phyloP scores from a whole-genome alignment of 495 filamentous ascomycete species.

The Daldinia concentrica region DNA sequence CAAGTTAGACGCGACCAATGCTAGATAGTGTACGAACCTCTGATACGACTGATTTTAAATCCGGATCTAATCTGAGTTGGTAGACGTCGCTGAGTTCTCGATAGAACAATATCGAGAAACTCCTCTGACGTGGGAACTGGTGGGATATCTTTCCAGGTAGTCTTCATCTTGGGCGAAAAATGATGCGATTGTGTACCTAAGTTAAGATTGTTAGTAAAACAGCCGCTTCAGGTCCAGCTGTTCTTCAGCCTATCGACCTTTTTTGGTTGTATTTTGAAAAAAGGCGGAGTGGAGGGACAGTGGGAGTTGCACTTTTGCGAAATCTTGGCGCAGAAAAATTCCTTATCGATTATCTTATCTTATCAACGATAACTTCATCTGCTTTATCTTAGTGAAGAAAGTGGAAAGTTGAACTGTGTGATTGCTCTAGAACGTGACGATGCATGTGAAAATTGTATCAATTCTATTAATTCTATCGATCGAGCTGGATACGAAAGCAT shows the following conservation, averaged over 20 bases:
- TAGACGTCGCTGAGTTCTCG: constrained; percentile 89
- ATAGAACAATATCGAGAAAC: constrained; percentile 96
- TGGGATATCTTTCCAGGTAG: constrained; percentile 73
- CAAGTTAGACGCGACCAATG: background rate
- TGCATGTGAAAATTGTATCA: constrained; percentile 7
- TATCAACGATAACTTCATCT: constrained; percentile 31
- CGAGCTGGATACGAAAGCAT: background rate
- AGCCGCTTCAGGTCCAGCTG: background rate
- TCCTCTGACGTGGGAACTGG: constrained; percentile 94
- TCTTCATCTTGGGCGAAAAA: constrained; percentile 53
- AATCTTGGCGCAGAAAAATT: constrained; percentile 42
- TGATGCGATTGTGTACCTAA: constrained; percentile 16
- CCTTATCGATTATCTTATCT: constrained; percentile 25
- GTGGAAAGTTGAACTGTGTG: background rate
- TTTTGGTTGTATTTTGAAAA: constrained; percentile 25
- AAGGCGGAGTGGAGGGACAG: constrained; percentile 29
- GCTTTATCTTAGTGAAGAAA: constrained; percentile 35
- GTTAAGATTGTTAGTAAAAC: constrained; percentile 19
- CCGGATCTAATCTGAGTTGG: constrained; percentile 96
- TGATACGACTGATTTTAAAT: constrained; percentile 95
- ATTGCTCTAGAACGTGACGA: background rate
- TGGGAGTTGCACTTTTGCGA: constrained; percentile 33
- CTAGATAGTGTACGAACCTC: constrained; percentile 49
- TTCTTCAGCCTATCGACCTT: constrained; percentile 19
- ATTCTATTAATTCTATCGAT: background rate